Percentiles rank a stretch among this genome's conserved stretches.
phyloP scores from a whole-genome alignment of 139 green algal genomes.

The Coelastrella sp. region DNA sequence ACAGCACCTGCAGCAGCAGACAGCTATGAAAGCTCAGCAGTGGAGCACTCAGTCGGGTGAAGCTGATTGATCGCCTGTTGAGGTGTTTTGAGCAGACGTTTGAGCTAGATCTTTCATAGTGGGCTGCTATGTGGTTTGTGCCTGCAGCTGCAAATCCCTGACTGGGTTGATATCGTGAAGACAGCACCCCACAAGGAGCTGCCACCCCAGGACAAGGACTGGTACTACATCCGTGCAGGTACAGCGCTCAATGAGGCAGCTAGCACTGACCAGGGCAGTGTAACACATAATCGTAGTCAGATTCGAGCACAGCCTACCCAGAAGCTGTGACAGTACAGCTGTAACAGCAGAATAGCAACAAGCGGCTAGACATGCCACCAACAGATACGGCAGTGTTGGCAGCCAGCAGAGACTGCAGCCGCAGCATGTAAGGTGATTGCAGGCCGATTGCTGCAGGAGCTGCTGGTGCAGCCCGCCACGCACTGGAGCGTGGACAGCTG shows the following conservation, averaged over 20 bases:
- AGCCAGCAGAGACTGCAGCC: too few relatives aligned
- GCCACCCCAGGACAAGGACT: slow-evolving; percentile 95
- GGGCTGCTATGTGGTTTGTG: neutral
- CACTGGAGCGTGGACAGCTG: too few relatives aligned
- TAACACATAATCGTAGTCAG: neutral
- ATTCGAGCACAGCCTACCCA: neutral
- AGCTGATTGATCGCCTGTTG: slow-evolving; percentile 3
- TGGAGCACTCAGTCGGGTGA: neutral
- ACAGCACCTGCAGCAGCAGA: neutral
- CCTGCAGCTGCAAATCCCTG: slow-evolving; percentile 75
- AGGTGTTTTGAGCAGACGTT: too few relatives aligned
- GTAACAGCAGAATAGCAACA: neutral
- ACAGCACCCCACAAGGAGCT: slow-evolving; percentile 97
- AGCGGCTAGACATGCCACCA: neutral
- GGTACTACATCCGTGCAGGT: slow-evolving; percentile 98
- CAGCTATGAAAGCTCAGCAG: neutral
- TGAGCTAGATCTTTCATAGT: too few relatives aligned
- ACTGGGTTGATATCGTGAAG: slow-evolving; percentile 98
- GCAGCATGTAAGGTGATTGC: too few relatives aligned
- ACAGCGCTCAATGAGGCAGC: neutral
- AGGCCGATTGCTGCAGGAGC: too few relatives aligned
- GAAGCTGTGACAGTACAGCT: neutral
- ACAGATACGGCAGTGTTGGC: neutral
- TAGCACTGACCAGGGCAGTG: neutral
- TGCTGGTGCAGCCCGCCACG: too few relatives aligned